Evolutionary conservation across 2,329 filamentous ascomycete genomes (phyloP), one percentile per base, ranked within the genome.

Genomic region (Arthrinium phaeospermum): DNA sequence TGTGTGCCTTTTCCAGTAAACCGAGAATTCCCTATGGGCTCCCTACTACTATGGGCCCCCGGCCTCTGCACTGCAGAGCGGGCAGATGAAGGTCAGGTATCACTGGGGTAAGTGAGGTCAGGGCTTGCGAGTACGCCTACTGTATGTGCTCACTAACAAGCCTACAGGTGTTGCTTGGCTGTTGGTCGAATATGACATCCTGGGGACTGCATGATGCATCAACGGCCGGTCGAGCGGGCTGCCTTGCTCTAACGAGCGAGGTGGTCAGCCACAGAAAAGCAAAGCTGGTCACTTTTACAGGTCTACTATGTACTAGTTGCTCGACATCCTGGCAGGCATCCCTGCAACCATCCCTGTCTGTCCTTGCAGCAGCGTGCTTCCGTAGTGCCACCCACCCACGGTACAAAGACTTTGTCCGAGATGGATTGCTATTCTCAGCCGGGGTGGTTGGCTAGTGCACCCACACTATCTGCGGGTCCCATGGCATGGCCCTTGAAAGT

Each of bases 181-280:
- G 57, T 64, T 64, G 57, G 57, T 64, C 14, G 57, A 41, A 12
- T 64, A 64, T 64, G 57, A 24, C 57, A 67, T 68, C 51, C 61
- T 47, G 22, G 69, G 71, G 49, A 75, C 53, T 70, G 53, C 68
- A 73, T 75, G 71, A 72, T 78, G 76, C 77, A 77, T 77, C 75
- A 75, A 74, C 57, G 57, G 57, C 57, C 57, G 73, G 75, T 77
- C 77, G 76, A 69, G 74, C 75, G 73, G 76, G 77, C 75, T 74
- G 70, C 73, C 72, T 72, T 73, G 57, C 67, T 61, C 75, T 78
- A 80, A 81, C 79, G 79, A 49, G 34, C 57, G 34, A 68, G 80
- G 79, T 81, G 78, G 81, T 83, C 77, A 81, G 76, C 81, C 72
- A 75, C 75, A 72, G 75, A 75, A 67, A 51, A 41, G 24, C 75